Evolutionary conservation across 257 asterid species (phyloP), one percentile per base, ranked within the genome.

Genomic region (Solanum corneliomulleri): DNA sequence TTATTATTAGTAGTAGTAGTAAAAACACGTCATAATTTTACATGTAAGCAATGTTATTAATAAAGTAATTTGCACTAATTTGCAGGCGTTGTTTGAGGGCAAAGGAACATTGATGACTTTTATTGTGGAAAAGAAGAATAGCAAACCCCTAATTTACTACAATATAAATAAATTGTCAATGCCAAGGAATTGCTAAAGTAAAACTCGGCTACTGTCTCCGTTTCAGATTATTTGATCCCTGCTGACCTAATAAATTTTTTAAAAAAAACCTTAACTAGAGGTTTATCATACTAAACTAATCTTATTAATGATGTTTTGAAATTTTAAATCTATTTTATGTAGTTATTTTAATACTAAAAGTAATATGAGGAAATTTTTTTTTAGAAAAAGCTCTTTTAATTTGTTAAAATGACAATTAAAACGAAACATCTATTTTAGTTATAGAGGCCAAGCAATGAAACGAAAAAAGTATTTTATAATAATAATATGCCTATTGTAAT

Each of bases 31-130:
- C 88, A 82, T 84, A 80, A 25, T 89, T 87, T 82, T 77, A 83
- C 80, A 3, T 69, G 88, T 74, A 64, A 41, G 88, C 75, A 83
- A 71, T 82, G 66, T 62, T 77, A 85, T 47, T 45, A 42, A 75
- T 62, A 58, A 58, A 77, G 62, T 83, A 71, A 76, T 11, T 3
- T 66, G 25, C 62, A 80, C 89, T 82, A 62, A 62, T 89, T 76
- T 82, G 74, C 31, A 88, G 88, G 84, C 96, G 86, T 86, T 66
- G 89, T 90, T 92, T 91, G 86, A 89, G 94, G 93, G 83, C 49
- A 72, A 88, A 89, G 93, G 87, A 87, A 91, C 82, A 82, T 56
- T 71, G 89, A 86, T 44, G 39, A 66, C 75, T 66, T 18, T 77
- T 42, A 75, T 42, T 25, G 56, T 72, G 83, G 86, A 69, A 16